These are phyloP conservation scores for Dictyostelium firmibasis DNA, from an alignment of 78 protist genomes.

Conservation along the genomic window DNA sequence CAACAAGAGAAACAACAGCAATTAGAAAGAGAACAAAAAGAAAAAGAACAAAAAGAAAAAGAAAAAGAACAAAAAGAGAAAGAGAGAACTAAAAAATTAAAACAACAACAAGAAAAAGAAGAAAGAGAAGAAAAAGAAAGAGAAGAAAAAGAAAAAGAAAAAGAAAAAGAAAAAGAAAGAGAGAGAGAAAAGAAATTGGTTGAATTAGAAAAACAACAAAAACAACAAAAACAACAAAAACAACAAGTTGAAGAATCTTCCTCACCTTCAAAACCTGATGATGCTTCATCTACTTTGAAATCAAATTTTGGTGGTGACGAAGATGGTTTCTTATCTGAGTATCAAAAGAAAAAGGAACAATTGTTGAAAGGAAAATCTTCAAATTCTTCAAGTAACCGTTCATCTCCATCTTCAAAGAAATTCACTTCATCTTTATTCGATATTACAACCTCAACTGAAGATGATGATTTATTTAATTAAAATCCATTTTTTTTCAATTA, in stretches of 20 bases:
- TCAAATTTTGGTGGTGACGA: not conserved
- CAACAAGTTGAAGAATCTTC: not conserved
- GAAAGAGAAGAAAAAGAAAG: conserved; percentile 10
- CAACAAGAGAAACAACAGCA: conserved; percentile 17
- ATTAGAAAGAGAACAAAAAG: not conserved
- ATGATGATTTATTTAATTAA: conserved; percentile 4
- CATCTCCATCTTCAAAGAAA: conserved; percentile 9
- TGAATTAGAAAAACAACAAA: conserved; percentile 21
- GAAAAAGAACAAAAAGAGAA: not conserved
- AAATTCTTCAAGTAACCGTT: not conserved
- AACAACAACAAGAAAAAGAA: not conserved
- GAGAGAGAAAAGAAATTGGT: not conserved
- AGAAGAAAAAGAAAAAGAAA: not conserved
- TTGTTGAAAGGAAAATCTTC: conserved; percentile 20
- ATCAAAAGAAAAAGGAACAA: conserved; percentile 64
- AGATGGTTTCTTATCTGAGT: conserved; percentile 33
- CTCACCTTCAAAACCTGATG: not conserved
- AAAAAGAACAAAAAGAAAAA: conserved; percentile 21
- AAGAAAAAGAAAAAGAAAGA: not conserved
- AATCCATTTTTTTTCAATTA: too few relatives aligned
- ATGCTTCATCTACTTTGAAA: not conserved
- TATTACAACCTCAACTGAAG: not conserved
- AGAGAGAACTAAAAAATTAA: not conserved
- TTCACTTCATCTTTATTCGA: conserved; percentile 15
- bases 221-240: not conserved